Evolutionary conservation across 1,139 yeast genomes (phyloP), one percentile per base, ranked within the genome.

Genomic region (Yamadazyma triangularis): DNA sequence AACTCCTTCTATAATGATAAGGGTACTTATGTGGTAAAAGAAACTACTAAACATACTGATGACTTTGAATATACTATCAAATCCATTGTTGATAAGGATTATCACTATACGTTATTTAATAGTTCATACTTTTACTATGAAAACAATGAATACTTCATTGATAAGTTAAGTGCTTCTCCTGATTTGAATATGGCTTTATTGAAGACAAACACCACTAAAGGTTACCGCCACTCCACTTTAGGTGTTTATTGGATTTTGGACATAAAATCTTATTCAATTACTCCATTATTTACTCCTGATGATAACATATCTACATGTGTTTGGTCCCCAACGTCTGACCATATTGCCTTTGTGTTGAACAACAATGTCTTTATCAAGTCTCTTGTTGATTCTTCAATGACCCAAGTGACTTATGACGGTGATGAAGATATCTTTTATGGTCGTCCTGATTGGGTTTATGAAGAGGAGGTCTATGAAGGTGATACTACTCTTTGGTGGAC

Each of bases 171-270:
- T 4, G 81, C 87, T 2, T 78, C 87, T 15, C 86, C 88, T 18
- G 73, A 82, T 53, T 64, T 82, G 48, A 52, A 60, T 24, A 61
- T 57, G 40, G 82, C 84, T 0, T 46, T 82, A 22, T 55, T 83
- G 24, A 69, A 55, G 27, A 70, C 86, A 0, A 70, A 85, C 44
- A 48, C 64, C 9, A 60, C 66, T 20, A 61, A 67, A 30, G 72
- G 75, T 44, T 89, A 85, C 77, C 70, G 98, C 41, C 91, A 88
- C 50, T 89, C 96, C 2, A 61, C 79, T 1, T 63, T 62, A 31
- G 82, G 84, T 0, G 45, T 63, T 23, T 87, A 77, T 53, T 89
- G 93, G 87, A 33, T 67, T 6, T 53, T 58, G 32, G 53, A 64
- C 33, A 54, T 67, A 16, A 42, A 44, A 2, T 32, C 37, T 2